Base-by-base conservation (phyloP, 331 rosid genomes). In the Quercus tomentella region DNA sequence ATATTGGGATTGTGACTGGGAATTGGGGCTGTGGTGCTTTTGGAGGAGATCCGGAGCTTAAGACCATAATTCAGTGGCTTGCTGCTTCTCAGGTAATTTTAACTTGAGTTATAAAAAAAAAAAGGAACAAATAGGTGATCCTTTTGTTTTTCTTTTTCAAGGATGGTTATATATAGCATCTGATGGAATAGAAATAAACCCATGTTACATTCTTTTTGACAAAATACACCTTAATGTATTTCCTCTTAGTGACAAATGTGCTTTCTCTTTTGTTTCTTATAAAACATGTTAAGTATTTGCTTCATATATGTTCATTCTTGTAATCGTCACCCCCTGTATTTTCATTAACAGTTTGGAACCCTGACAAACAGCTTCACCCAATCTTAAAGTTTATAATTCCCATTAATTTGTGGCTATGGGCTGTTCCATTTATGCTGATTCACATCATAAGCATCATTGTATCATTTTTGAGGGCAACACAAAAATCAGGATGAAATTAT, bases 1-100 rank as follows among this genome's bases (percentile, higher is more conserved):
- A 77, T 76, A 55, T 91, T 79, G 99, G 97, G 82, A 51, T 95
- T 86, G 97, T 87, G 30, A 95, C 99, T 28, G 98, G 97, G 58
- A 95, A 95, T 82, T 95, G 97, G 98, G 98, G 98, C 60, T 95
- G 98, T 51, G 97, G 97, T 70, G 97, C 96, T 31, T 95, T 95
- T 83, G 97, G 97, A 69, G 98, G 98, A 75, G 98, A 95, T 86
- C 98, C 97, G 60, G 89, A 92, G 87, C 84, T 95, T 31, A 95
- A 95, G 91, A 10, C 94, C 81, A 82, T 92, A 61, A 83, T 95
- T 75, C 98, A 95, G 74, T 95, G 98, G 98, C 94, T 95, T 80
- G 97, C 98, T 73, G 96, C 97, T 74, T 95, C 98, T 84, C 97
- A 92, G 93, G 97, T 94, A 78, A 85, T 79, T 73, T 80, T 72